Evolutionary conservation across 2,329 filamentous ascomycete genomes (phyloP).

Genomic region (Aspergillus aculeatinus): DNA sequence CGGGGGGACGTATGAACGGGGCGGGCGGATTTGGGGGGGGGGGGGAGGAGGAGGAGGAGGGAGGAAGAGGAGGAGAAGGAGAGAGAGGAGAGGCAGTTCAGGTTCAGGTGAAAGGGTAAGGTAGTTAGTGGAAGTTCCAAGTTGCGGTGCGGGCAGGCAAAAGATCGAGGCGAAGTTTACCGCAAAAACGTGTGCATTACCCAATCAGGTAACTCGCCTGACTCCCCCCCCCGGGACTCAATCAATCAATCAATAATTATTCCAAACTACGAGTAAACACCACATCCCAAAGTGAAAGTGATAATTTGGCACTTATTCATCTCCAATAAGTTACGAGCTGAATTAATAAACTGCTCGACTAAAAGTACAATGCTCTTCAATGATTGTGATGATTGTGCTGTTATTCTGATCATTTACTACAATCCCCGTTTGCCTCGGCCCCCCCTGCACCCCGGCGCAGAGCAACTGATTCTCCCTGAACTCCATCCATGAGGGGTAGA

Average conservation of each 20-base stretch:
- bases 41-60: too few species aligned
- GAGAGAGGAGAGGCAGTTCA: not conserved
- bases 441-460: not conserved
- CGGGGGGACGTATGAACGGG: not conserved
- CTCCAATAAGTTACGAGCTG: too few species aligned
- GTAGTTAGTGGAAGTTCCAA: not conserved
- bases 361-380: too few species aligned
- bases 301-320: too few species aligned
- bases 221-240: not conserved
- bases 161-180: slow-evolving; percentile 3
- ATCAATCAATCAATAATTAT: not conserved
- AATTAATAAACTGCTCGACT: too few species aligned
- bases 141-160: not conserved
- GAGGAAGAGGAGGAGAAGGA: not conserved
- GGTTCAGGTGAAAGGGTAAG: not conserved
- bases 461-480: not conserved
- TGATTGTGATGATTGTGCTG: not conserved
- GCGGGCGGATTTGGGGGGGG: not conserved
- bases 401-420: not conserved
- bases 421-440: not conserved
- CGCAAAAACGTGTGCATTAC: slow-evolving; percentile 11
- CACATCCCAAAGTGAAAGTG: too few species aligned
- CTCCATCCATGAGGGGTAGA: not conserved
- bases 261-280: too few species aligned
- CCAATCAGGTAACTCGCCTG: slow-evolving; percentile 17